Evolutionary conservation across 495 filamentous ascomycete species (phyloP), one percentile per base, ranked within the genome.

Genomic region (Trichoderma orchidacearum): DNA sequence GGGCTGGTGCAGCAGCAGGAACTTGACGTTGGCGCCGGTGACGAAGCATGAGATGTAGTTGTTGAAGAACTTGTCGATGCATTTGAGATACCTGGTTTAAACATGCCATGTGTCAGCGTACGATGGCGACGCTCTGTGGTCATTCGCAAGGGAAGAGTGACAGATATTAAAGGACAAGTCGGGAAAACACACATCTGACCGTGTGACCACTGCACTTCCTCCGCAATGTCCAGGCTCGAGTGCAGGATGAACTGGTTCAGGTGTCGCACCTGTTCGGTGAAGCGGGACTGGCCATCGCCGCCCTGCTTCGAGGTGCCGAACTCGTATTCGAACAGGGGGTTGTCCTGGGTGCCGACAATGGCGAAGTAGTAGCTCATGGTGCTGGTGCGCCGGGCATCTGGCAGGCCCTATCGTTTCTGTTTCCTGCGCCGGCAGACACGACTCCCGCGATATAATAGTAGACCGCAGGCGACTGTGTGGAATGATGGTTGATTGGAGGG

Each of bases 241-340:
- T 98, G 92, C 50, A 93, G 84, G 69, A 98, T 87, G 76, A 97
- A 96, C 70, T 96, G 93, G 75, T 95, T 96, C 82, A 96, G 87
- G 67, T 92, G 85, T 53, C 87, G 82, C 27, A 90, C 86, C 59
- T 94, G 85, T 50, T 90, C 85, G 30, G 76, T 80, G 79, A 95
- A 96, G 60, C 88, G 83, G 27, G 93, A 75, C 63, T 90, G 78
- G 62, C 93, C 93, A 77, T 96, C 92, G 62, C 90, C 91, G 72
- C 91, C 90, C 57, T 85, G 81, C 71, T 96, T 96, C 31, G 88
- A 91, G 50, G 90, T 96, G 62, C 93, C 93, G 72, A 98, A 97
- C 61, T 94, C 89, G 68, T 90, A 80, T 71, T 94, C 90, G 75
- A 96, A 98, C 56, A 96, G 81, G 18, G 93, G 91, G 67, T 89